Evolutionary conservation across 2,329 filamentous ascomycete genomes (phyloP).

Genomic region (Alternaria burnsii): DNA sequence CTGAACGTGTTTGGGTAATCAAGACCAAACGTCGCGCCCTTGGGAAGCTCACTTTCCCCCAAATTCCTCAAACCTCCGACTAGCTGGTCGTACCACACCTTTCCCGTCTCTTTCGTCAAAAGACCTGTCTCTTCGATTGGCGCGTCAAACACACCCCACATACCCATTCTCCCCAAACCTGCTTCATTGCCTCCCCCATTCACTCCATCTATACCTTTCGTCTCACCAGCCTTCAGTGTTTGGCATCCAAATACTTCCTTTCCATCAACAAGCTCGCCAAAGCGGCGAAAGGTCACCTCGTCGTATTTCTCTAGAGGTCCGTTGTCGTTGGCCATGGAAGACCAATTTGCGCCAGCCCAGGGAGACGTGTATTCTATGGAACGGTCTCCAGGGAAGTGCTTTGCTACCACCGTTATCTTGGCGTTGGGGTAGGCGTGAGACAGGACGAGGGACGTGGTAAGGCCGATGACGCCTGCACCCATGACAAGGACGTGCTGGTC

Average conservation of each 20-base stretch:
- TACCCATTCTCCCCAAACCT: slow-evolving; percentile 36
- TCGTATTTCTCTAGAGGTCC: slow-evolving; percentile 45
- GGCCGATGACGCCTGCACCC: slow-evolving; percentile 70
- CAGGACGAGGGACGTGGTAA: slow-evolving; percentile 70
- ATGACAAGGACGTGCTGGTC: slow-evolving; percentile 38
- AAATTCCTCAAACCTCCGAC: slow-evolving; percentile 50
- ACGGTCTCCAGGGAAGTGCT: slow-evolving; percentile 94
- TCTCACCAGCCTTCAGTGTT: slow-evolving; percentile 22
- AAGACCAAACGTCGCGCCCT: slow-evolving; percentile 49
- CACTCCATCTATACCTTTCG: not conserved
- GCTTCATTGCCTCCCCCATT: slow-evolving; percentile 28
- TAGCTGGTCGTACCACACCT: slow-evolving; percentile 55
- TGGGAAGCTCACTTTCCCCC: slow-evolving; percentile 40
- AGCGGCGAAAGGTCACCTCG: slow-evolving; percentile 41
- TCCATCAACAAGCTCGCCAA: slow-evolving; percentile 37
- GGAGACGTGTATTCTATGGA: slow-evolving; percentile 90
- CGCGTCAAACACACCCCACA: slow-evolving; percentile 44
- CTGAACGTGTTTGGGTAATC: slow-evolving; percentile 50
- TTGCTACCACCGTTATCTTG: slow-evolving; percentile 76
- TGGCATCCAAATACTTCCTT: slow-evolving; percentile 30
- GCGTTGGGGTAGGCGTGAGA: slow-evolving; percentile 62
- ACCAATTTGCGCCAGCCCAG: slow-evolving; percentile 85
- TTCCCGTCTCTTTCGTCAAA: slow-evolving; percentile 49
- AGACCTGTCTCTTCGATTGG: slow-evolving; percentile 44
- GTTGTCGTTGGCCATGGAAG: slow-evolving; percentile 60